A percentile compares a stretch with the other conserved stretches of the same genome.
phyloP scores from a whole-genome alignment of 495 filamentous ascomycete species.

The Pseudoneurospora amorphoporcata region DNA sequence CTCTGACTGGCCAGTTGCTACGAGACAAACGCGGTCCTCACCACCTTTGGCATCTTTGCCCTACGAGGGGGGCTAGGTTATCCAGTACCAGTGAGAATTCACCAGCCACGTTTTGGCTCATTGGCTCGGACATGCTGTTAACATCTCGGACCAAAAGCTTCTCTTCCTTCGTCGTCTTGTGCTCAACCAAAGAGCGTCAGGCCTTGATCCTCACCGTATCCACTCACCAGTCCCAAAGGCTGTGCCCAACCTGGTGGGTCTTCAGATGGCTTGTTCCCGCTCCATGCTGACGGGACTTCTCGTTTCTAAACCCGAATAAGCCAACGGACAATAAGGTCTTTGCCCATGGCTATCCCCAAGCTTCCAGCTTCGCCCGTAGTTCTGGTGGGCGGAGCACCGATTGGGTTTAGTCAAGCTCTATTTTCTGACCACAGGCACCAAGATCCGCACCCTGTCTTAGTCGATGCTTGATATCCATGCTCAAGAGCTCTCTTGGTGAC shows the following conservation, averaged over 20 bases:
- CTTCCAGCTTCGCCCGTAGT: neutral
- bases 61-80: neutral
- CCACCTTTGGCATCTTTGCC: neutral
- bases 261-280: neutral
- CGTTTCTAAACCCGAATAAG: neutral
- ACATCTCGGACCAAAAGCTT: neutral
- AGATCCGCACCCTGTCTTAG: neutral
- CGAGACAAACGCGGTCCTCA: neutral
- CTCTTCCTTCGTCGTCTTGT: neutral
- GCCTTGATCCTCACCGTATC: neutral
- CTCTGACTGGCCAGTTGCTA: slow-evolving; percentile 7
- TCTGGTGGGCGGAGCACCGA: neutral
- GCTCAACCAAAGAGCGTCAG: neutral
- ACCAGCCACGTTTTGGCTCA: neutral
- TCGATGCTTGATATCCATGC: neutral
- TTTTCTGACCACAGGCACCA: neutral
- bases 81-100: neutral
- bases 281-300: neutral
- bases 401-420: neutral
- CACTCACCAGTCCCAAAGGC: neutral
- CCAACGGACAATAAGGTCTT: neutral
- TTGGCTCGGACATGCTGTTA: neutral
- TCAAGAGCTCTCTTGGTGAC: neutral
- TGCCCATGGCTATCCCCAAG: neutral
- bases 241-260: neutral